Conservation (phyloP, 768 basidiomycete species). For the Hemileccinum rubropunctum region DNA sequence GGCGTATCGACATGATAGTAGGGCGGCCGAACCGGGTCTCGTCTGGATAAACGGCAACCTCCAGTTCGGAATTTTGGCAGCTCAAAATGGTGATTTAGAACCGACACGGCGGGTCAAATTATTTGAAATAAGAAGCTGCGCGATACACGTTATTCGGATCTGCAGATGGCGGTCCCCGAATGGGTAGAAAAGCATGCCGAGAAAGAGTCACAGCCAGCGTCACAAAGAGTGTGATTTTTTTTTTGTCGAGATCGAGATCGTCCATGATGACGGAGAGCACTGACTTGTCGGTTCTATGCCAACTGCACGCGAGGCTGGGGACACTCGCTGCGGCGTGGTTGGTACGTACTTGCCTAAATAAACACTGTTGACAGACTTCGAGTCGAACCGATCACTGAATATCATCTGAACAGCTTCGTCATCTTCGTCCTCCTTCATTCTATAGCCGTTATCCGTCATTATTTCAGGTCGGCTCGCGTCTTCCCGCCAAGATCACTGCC, state of each 20-base stretch:
- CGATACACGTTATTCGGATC: slow-evolving; percentile 33
- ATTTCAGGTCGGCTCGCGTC: background rate
- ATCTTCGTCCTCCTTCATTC: slow-evolving; percentile 17
- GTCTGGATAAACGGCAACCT: too few species aligned
- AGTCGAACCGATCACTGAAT: slow-evolving; percentile 26
- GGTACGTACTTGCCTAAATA: slow-evolving; percentile 19
- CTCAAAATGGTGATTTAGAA: slow-evolving; percentile 8
- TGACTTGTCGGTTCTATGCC: too few species aligned
- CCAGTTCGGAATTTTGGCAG: too few species aligned
- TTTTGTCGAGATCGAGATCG: background rate
- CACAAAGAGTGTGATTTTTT: slow-evolving; percentile 14
- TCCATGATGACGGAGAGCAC: too few species aligned
- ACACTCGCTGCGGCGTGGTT: too few species aligned
- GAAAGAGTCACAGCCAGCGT: slow-evolving; percentile 22
- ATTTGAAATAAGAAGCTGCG: slow-evolving; percentile 34
- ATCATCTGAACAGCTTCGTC: slow-evolving; percentile 22
- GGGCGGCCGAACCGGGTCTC: too few species aligned
- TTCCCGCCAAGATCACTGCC: slow-evolving; percentile 1
- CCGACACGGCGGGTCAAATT: background rate
- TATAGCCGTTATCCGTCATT: slow-evolving; percentile 4
- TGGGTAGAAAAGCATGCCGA: slow-evolving; percentile 9
- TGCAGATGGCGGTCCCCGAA: slow-evolving; percentile 25
- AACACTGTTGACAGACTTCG: slow-evolving; percentile 24
- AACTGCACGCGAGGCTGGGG: too few species aligned
- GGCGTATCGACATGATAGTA: too few species aligned